These are phyloP conservation scores for Thraustochytrium striatum DNA, from an alignment of 352 stramenopile species.

Conservation along the genomic window DNA sequence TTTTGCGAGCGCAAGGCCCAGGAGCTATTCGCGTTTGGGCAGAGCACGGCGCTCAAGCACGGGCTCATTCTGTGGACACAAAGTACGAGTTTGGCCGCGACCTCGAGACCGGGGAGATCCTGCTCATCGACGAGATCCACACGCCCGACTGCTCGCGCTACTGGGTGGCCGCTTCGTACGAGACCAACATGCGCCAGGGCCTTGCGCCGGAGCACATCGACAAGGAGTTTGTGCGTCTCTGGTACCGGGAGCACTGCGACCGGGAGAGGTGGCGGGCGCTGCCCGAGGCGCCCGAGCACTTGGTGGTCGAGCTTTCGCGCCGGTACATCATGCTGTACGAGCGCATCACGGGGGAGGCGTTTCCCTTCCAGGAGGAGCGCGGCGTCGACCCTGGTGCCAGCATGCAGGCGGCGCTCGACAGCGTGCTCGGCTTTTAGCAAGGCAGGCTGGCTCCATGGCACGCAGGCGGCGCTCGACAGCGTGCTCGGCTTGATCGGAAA, in stretches of 20 bases:
- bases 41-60: conserved; percentile 77
- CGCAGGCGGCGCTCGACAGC: conserved; percentile 12
- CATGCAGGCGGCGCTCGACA: conserved; percentile 28
- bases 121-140: conserved; percentile 97
- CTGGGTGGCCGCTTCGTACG: conserved; percentile 69
- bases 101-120: conserved; percentile 77
- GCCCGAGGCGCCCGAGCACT: conserved; percentile 88
- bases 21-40: conserved; percentile 85
- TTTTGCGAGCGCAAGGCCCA: conserved; percentile 81
- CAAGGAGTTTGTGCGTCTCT: conserved; percentile 98
- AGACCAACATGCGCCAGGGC: conserved; percentile 60
- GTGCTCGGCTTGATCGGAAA: not conserved
- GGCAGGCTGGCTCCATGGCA: not conserved
- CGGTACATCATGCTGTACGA: conserved; percentile 98
- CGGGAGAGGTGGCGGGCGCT: conserved; percentile 92
- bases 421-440: not conserved
- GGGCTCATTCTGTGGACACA: conserved; percentile 98
- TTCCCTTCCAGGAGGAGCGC: conserved; percentile 66
- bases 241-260: conserved; percentile 96
- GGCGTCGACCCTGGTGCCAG: conserved; percentile 13
- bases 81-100: conserved; percentile 89
- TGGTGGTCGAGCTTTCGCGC: conserved; percentile 90
- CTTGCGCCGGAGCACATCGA: conserved; percentile 97
- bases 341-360: conserved; percentile 92
- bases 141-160: conserved; percentile 94